phyloP scores from a whole-genome alignment of 257 asterid species.

The Capsicum baccatum region DNA sequence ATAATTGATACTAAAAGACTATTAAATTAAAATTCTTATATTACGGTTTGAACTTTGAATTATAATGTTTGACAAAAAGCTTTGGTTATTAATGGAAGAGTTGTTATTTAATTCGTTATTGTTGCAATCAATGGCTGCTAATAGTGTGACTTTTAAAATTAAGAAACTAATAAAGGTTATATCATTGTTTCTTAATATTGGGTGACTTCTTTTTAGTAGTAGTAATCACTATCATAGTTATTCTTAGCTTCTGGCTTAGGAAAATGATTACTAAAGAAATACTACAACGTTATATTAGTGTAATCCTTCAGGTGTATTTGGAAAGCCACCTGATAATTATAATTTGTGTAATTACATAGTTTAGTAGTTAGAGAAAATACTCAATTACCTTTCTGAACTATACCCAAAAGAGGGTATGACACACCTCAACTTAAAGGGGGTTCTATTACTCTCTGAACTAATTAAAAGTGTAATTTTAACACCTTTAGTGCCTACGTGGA shows the following conservation, averaged over 20 bases:
- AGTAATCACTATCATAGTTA: not conserved
- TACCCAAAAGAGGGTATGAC: too few relatives aligned
- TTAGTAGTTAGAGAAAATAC: too few relatives aligned
- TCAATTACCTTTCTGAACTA: too few relatives aligned
- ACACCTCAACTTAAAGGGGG: too few relatives aligned
- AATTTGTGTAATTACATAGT: too few relatives aligned
- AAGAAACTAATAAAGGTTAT: not conserved
- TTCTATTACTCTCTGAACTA: too few relatives aligned
- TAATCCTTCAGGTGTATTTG: too few relatives aligned
- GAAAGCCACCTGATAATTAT: too few relatives aligned
- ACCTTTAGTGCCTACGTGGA: too few relatives aligned
- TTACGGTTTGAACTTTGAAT: not conserved
- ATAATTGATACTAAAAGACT: not conserved
- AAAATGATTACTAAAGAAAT: not conserved
- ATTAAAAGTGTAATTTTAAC: too few relatives aligned
- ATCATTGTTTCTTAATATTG: not conserved
- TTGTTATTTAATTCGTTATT: not conserved
- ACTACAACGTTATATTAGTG: not conserved
- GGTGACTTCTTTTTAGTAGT: not conserved
- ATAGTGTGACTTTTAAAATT: not conserved
- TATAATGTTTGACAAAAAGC: not conserved
- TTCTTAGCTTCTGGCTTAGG: constrained; percentile 2
- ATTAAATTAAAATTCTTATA: not conserved
- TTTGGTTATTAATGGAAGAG: not conserved
- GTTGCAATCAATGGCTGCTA: not conserved